phyloP scores from a whole-genome alignment of 805 yeast species.

The Scheffersomyces coipomensis region DNA sequence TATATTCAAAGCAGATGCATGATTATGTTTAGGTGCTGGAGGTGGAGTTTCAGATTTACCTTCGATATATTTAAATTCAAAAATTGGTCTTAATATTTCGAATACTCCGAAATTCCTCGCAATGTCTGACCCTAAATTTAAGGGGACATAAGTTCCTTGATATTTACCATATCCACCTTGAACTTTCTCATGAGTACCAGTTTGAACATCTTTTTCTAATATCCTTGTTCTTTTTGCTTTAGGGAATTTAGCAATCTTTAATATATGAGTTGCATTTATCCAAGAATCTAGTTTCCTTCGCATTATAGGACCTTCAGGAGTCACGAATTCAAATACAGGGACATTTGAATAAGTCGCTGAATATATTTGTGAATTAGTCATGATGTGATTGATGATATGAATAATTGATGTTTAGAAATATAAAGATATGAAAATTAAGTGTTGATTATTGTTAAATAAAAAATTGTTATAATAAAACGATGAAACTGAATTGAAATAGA shows the following conservation, averaged over 20 bases:
- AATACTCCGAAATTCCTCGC: conserved; percentile 41
- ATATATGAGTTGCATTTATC: conserved; percentile 71
- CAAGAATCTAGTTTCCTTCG: conserved; percentile 60
- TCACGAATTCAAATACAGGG: conserved; percentile 64
- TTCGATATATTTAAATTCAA: conserved; percentile 53
- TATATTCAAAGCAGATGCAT: conserved; percentile 43
- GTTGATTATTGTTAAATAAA: no score
- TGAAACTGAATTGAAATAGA: background rate
- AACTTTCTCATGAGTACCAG: conserved; percentile 66
- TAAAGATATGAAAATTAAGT: no score
- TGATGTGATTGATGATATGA: background rate
- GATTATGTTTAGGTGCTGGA: conserved; percentile 47
- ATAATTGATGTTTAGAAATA: no score
- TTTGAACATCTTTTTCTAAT: conserved; percentile 61
- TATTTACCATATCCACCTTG: conserved; percentile 76
- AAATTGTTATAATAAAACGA: conserved; percentile 1
- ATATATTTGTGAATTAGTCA: conserved; percentile 44
- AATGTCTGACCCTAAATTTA: conserved; percentile 38
- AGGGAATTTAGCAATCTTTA: conserved; percentile 67
- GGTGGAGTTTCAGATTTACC: conserved; percentile 44
- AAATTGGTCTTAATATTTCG: conserved; percentile 60
- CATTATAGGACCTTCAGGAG: conserved; percentile 71
- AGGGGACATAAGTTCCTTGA: conserved; percentile 49
- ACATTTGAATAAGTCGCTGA: conserved; percentile 78
- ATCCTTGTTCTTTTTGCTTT: conserved; percentile 61